Evolutionary conservation across 2,329 filamentous ascomycete genomes (phyloP), one percentile per base, ranked within the genome.

Genomic region (Aotearoamyces nothofagi): DNA sequence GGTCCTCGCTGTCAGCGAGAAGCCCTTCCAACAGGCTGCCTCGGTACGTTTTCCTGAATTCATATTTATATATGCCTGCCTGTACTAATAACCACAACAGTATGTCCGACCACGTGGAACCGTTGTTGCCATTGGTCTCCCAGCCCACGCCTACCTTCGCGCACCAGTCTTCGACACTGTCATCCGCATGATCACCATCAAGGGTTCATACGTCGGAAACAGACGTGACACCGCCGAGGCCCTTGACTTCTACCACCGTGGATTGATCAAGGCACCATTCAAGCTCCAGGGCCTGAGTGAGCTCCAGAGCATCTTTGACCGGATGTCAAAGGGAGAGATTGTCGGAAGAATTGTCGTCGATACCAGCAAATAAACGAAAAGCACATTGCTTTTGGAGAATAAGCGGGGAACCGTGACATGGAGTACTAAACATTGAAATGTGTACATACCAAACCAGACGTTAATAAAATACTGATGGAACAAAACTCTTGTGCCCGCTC

Each of bases 21-120:
- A 78, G 63, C 87, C 87, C 30, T 94, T 94, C 74, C 83, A 93
- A 60, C 86, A 94, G 61, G 87, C 87, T 23, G 74, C 81, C 26
- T n/a, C n/a, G n/a, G n/a, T n/a, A n/a, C n/a, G n/a, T n/a, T n/a
- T n/a, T n/a, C n/a, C n/a, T n/a, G n/a, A n/a, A n/a, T n/a, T n/a
- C n/a, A n/a, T n/a, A n/a, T n/a, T n/a, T n/a, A n/a, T n/a, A n/a
- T n/a, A n/a, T 15, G 20, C 5, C 11, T 17, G 9, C 14, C 11
- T 5, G 66, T 45, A 46, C 50, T 33, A 36, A 44, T 37, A 12
- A 9, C 22, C 13, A n/a, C n/a, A n/a, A n/a, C 19, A 69, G 55
- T 93, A 94, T 56, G 77, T 93, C 37, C 79, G 87, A 35, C 69
- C 82, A 32, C 72, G 74, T 35, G 87, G 87, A 34, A 68, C 71